Percentiles rank a stretch among this genome's conserved stretches.
These are phyloP conservation scores for Suillus plorans DNA, from an alignment of 768 basidiomycete species.

Conservation along the genomic window DNA sequence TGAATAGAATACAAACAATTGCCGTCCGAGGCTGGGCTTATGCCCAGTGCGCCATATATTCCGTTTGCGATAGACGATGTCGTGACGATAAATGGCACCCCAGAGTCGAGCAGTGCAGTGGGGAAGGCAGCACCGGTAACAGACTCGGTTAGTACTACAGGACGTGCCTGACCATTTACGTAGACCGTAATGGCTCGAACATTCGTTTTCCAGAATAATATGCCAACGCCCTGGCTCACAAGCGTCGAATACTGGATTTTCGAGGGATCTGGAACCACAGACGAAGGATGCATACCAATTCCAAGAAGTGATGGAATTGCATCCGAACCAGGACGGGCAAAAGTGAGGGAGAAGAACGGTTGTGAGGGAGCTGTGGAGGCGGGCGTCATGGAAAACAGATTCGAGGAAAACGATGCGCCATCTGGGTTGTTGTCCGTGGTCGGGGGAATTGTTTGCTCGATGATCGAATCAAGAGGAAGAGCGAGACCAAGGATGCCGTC, in stretches of 20 bases:
- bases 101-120: constrained; percentile 71
- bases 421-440: constrained; percentile 51
- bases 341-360: constrained; percentile 66
- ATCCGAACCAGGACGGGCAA: constrained; percentile 65
- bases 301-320: constrained; percentile 60
- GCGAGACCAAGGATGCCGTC: constrained; percentile 75
- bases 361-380: constrained; percentile 47
- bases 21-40: constrained; percentile 58
- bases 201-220: constrained; percentile 61
- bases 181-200: constrained; percentile 63
- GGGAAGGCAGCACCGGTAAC: constrained; percentile 45
- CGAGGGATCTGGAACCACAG: constrained; percentile 52
- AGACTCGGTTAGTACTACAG: constrained; percentile 42
- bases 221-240: constrained; percentile 40
- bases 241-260: constrained; percentile 50
- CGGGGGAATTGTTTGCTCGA: constrained; percentile 51
- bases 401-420: constrained; percentile 67
- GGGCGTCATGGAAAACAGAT: constrained; percentile 70
- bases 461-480: constrained; percentile 70
- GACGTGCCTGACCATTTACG: constrained; percentile 40
- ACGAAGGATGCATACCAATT: constrained; percentile 64
- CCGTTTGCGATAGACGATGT: constrained; percentile 63
- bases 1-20: constrained; percentile 48
- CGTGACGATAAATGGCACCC: constrained; percentile 66
- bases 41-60: constrained; percentile 74